Base-by-base conservation (phyloP, 2,329 filamentous ascomycete genomes). In the Fusarium secorum region DNA sequence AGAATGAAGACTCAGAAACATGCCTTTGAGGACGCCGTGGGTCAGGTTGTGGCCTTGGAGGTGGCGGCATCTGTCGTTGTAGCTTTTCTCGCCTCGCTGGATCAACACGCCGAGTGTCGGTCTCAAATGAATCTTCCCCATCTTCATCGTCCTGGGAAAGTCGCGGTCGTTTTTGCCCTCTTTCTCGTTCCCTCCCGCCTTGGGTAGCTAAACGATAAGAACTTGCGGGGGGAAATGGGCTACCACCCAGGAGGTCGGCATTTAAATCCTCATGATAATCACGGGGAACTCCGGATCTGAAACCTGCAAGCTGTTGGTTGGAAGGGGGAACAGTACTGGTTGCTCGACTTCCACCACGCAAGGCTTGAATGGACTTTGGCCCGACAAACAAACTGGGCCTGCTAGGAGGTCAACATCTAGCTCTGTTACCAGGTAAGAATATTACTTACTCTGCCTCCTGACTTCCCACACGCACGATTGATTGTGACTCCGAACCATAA, bases 81-180 rank as follows among this genome's bases (percentile, higher is more conserved):
- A 48, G 69, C 63, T 54, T 72, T 68, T 52, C 75, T 68, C 61
- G 73, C 45, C 32, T 73, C 52, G 70, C 36, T 30, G 33, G 56
- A 70, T 77, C 63, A 64, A 78, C 57, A 48, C 70, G 32, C 58
- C 79, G 76, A 18, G 49, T 59, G 38, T 80, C 78, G 7, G 68
- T 75, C 53, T 81, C 73, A 59, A 80, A 81, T 3, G 30, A 15
- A 36, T 75, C 73, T 11, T 74, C 75, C 5, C 73, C 70, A 0
- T 79, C 76, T 5, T 75, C 71, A 9, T 68, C 74, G 3, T 66
- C 71, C 5, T 51, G 26, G 54, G 20, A 45, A 59, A 36, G 24
- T n/a, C 44, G 61, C 13, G 54, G 28, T 51, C 59, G 53, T 46
- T 57, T 54, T n/a, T 41, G 39, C 20, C 52, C 39, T 35, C 33